phyloP scores from a whole-genome alignment of 805 yeast species.

The Priceomyces medius region DNA sequence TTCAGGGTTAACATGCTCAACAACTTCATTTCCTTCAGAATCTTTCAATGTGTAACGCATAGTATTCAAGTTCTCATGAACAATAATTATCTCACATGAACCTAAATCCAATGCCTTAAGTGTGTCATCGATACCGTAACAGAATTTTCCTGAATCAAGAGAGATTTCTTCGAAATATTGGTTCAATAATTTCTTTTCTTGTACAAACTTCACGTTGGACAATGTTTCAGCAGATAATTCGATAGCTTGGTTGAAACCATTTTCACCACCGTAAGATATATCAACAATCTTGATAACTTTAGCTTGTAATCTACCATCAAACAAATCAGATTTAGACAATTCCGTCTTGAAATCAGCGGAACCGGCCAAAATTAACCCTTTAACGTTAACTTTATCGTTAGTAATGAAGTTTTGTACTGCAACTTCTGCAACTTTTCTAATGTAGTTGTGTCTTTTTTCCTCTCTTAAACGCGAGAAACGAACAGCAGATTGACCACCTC shows the following conservation, averaged over 20 bases:
- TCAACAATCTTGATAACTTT: constrained; percentile 92
- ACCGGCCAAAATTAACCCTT: constrained; percentile 96
- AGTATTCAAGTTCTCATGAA: constrained; percentile 86
- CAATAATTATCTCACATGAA: constrained; percentile 90
- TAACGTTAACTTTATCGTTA: constrained; percentile 90
- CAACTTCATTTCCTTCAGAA: constrained; percentile 71
- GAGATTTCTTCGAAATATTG: constrained; percentile 95
- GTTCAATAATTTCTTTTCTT: constrained; percentile 93
- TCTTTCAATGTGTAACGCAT: constrained; percentile 83
- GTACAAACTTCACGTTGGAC: constrained; percentile 95
- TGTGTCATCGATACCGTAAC: constrained; percentile 97
- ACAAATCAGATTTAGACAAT: constrained; percentile 86
- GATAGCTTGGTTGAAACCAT: constrained; percentile 98
- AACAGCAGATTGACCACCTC: constrained; percentile 99
- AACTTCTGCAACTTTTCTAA: constrained; percentile 95
- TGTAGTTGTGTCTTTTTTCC: constrained; percentile 98
- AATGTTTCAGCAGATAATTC: constrained; percentile 96
- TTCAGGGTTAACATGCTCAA: constrained; percentile 71
- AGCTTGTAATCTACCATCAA: constrained; percentile 83
- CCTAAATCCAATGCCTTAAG: constrained; percentile 95
- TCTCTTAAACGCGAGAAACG: constrained; percentile 99
- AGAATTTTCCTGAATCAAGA: constrained; percentile 95
- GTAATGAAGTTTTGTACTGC: constrained; percentile 97
- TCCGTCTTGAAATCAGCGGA: constrained; percentile 98
- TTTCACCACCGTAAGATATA: constrained; percentile 98